phyloP scores from a whole-genome alignment of 371 early-diverging fungal genomes.

The Mucor irregularis region DNA sequence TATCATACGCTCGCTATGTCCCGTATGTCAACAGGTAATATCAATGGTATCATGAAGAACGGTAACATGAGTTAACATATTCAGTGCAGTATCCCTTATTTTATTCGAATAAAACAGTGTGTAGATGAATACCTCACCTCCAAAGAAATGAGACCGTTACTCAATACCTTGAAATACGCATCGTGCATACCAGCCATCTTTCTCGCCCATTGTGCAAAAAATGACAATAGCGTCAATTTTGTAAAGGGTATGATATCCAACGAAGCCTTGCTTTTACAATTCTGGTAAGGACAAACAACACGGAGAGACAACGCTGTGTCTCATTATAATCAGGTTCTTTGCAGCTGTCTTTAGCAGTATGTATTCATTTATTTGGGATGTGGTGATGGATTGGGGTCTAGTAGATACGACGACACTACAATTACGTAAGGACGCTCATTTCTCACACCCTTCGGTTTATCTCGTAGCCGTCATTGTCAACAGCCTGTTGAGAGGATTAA shows the following conservation, averaged over 20 bases:
- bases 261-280: constrained; percentile 13
- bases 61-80: not conserved
- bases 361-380: constrained; percentile 90
- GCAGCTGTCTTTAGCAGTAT: constrained; percentile 77
- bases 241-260: too few relatives aligned
- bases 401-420: constrained; percentile 15
- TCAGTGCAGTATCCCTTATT: constrained; percentile 66
- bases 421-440: not conserved
- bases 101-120: constrained; percentile 86
- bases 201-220: constrained; percentile 54
- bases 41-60: too few relatives aligned
- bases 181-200: constrained; percentile 52
- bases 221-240: constrained; percentile 24
- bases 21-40: constrained; percentile 58
- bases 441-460: not conserved
- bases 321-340: constrained; percentile 70
- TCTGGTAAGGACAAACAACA: constrained; percentile 27
- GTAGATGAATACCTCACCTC: constrained; percentile 57
- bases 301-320: constrained; percentile 33
- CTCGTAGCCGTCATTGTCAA: not conserved
- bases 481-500: constrained; percentile 52
- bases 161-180: constrained; percentile 76
- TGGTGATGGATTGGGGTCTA: constrained; percentile 84
- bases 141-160: constrained; percentile 23
- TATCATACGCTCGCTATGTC: constrained; percentile 42